Evolutionary conservation across 1,284 basidiomycete species (phyloP), one percentile per base, ranked within the genome.

Genomic region (Inonotus obliquus): DNA sequence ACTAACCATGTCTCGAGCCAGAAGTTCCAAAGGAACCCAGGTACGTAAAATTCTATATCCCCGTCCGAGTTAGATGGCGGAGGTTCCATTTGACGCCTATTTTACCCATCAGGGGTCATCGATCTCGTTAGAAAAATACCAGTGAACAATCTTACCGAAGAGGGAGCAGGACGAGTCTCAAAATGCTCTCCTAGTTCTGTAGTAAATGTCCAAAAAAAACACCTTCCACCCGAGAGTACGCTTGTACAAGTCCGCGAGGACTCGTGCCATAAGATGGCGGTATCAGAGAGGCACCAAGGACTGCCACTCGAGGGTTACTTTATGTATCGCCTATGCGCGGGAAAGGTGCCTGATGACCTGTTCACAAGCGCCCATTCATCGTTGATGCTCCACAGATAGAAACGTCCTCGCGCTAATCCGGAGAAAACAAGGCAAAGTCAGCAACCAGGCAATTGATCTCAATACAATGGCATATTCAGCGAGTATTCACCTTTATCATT

Each of bases 1-100:
- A 64, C 70, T 9, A 61, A 78, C 77, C 66, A 67, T 29, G 74
- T 70, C 4, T 74, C 72, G 21, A 79, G 69, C 77, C 77, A 78
- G 58, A 79, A 74, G 17, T 69, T 73, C 77, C 76, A 78, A 17
- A 78, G 59, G 64, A 78, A 79, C 32, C 69, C 72, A 17, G 76
- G 76, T 39, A 76, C 70, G 59, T 79, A 76, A 11, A 48, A 65
- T 65, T 56, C 51, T 11, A 45, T 51, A 14, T 59, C 57, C n/a
- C 41, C 52, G 45, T 56, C 57, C 44, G 53, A 23, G 2, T 19
- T 49, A 19, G 23, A 44, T 25, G 53, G 49, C 25, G 38, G 55
- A 25, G 47, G 19, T 13, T 25, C 51, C 60, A 62, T 62, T 32
- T 32, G 32, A 38, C 19, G 17, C 3, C 19, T 44, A n/a, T 17